Base-by-base conservation (phyloP, 371 early-diverging fungal species). In the Mortierella sp. region DNA sequence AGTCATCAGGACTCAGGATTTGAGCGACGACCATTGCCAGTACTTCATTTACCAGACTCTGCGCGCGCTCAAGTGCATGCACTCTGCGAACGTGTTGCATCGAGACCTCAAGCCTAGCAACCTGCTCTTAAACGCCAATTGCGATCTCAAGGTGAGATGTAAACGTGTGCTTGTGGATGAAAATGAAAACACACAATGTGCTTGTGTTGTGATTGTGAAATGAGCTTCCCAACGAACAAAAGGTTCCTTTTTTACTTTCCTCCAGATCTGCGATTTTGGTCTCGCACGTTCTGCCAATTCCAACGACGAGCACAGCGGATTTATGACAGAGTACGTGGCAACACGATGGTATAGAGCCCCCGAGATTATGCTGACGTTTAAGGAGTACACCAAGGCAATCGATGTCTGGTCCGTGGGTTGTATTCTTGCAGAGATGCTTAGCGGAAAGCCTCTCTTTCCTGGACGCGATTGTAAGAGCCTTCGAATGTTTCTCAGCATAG, bases 281-380 rank as follows among this genome's bases (percentile, higher is more conserved):
- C 84, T 97, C 43, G 97, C 97, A 4, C 88, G 97, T 63, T 95
- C 95, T 3, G 90, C 94, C 54, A 93, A 94, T 50, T 94, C 94
- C 50, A 87, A 88, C 12, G 92, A 91, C 59, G 97, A 94, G 56
- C 87, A 83, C 39, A 89, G 90, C 61, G 95, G 95, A 14, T 97
- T 97, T 70, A 93, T 97, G 95, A 97, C 96, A 43, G 96, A 97
- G 82, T 97, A 97, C 79, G 99, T 98, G 21, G 95, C 99, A 9
- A 99, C 99, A 15, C 87, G 99, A 65, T 99, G 99, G 98, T 99
- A 99, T 82, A 91, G 99, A 67, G 94, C 99, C 28, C 99, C 99
- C 32, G 99, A 99, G 78, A 94, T 99, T 71, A 96, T 99, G 93
- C 83, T 99, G 69, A 95, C 96, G 6, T 94, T 95, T 79, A 91